These are phyloP conservation scores for Nymphaea thermarum DNA, from an alignment of 164 flowering plant genomes.

Conservation along the genomic window DNA sequence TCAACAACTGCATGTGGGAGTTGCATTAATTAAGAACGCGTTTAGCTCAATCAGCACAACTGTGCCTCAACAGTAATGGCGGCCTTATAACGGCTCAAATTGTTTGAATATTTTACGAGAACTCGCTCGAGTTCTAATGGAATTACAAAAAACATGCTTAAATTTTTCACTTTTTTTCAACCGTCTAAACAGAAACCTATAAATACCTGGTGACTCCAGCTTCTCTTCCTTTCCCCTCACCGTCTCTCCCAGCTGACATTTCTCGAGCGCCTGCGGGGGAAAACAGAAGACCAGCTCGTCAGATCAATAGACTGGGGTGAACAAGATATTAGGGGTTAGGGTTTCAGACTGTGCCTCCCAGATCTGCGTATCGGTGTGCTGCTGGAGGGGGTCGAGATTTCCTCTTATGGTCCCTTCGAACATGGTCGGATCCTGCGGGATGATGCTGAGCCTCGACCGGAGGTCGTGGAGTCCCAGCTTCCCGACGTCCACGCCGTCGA, in stretches of 20 bases:
- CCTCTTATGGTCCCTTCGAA: slow-evolving; percentile 88
- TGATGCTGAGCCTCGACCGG: slow-evolving; percentile 80
- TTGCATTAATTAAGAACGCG: too few species aligned
- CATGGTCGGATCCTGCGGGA: slow-evolving; percentile 89
- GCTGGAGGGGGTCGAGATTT: slow-evolving; percentile 77
- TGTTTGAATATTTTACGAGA: too few species aligned
- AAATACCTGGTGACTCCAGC: slow-evolving; percentile 64
- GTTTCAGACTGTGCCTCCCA: slow-evolving; percentile 56
- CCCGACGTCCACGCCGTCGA: slow-evolving; percentile 65
- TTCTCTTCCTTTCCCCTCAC: slow-evolving; percentile 65
- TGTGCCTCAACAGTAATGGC: too few species aligned
- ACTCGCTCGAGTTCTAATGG: too few species aligned
- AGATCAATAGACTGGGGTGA: background rate
- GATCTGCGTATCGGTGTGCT: slow-evolving; percentile 46
- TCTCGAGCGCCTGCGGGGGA: slow-evolving; percentile 64
- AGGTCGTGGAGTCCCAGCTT: slow-evolving; percentile 85
- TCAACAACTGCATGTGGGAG: slow-evolving; percentile 50
- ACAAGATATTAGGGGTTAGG: background rate
- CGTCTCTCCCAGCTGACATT: slow-evolving; percentile 75
- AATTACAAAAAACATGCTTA: too few species aligned
- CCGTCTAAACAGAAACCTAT: background rate
- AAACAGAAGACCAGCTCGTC: background rate
- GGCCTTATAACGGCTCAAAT: too few species aligned
- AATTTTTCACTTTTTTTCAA: too few species aligned
- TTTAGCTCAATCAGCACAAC: too few species aligned